Evolutionary conservation across 1,284 basidiomycete species (phyloP).

Genomic region (Pyrrhoderma lamaoense): DNA sequence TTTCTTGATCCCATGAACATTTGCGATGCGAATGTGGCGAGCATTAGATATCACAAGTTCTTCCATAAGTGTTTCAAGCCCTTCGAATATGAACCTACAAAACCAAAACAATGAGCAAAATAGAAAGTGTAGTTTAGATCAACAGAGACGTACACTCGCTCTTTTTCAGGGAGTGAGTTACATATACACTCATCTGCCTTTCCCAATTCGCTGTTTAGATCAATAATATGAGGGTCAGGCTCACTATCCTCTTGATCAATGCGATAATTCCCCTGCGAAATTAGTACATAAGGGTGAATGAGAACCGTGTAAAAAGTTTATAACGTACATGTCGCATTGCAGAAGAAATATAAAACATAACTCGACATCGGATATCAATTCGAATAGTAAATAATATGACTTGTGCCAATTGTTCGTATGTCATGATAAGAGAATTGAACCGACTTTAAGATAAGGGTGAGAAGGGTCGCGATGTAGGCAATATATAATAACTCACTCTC

Average conservation of each 20-base stretch:
- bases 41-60: constrained; percentile 74
- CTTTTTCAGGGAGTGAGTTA: constrained; percentile 51
- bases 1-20: constrained; percentile 78
- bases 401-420: constrained; percentile 83
- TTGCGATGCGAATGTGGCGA: constrained; percentile 64
- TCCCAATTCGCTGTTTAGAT: constrained; percentile 79
- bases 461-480: neutral
- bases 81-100: constrained; percentile 77
- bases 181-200: constrained; percentile 70
- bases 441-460: constrained; percentile 44
- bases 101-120: neutral
- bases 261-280: constrained; percentile 71
- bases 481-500: constrained; percentile 49
- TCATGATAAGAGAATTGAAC: constrained; percentile 83
- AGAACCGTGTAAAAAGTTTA: neutral
- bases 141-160: constrained; percentile 51
- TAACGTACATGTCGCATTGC: constrained; percentile 63
- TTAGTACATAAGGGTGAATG: constrained; percentile 7
- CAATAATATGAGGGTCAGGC: constrained; percentile 85
- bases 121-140: neutral
- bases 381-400: constrained; percentile 86
- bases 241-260: constrained; percentile 79
- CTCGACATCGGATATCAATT: constrained; percentile 82
- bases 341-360: constrained; percentile 76
- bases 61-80: constrained; percentile 84